Conservation (phyloP, 2,329 filamentous ascomycete species). For the Elsinoe necatrix region DNA sequence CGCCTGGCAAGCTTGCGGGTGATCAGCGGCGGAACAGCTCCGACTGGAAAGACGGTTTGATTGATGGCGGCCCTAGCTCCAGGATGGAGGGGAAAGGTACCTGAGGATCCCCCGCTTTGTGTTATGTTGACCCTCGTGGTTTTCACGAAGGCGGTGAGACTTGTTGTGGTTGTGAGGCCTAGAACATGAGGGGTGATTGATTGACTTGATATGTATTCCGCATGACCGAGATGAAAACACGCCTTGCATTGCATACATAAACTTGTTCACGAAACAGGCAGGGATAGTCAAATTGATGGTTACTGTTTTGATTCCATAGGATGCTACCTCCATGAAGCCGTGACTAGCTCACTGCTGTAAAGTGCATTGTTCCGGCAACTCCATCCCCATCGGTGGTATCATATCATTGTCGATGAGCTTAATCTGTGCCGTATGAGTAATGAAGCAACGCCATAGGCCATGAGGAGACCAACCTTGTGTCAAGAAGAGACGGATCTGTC, state of each 20-base stretch:
- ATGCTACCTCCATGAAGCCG: constrained; percentile 7
- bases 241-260: too few species aligned
- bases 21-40: not conserved
- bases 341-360: constrained; percentile 8
- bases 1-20: not conserved
- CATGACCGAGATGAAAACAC: not conserved
- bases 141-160: too few species aligned
- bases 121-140: not conserved
- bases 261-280: too few species aligned
- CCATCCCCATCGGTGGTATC: constrained; percentile 10
- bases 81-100: not conserved
- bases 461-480: not conserved
- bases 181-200: too few species aligned
- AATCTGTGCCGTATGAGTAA: not conserved
- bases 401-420: constrained; percentile 6
- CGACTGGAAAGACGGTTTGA: not conserved
- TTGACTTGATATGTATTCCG: not conserved
- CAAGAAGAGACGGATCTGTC: not conserved
- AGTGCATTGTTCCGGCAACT: not conserved
- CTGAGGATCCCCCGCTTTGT: constrained; percentile 7
- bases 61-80: not conserved
- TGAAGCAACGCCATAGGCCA: not conserved
- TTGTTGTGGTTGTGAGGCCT: too few species aligned
- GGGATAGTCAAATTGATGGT: not conserved
- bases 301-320: constrained; percentile 11